These are phyloP conservation scores for Nidularia sp. DNA, from an alignment of 768 basidiomycete species.

Conservation along the genomic window DNA sequence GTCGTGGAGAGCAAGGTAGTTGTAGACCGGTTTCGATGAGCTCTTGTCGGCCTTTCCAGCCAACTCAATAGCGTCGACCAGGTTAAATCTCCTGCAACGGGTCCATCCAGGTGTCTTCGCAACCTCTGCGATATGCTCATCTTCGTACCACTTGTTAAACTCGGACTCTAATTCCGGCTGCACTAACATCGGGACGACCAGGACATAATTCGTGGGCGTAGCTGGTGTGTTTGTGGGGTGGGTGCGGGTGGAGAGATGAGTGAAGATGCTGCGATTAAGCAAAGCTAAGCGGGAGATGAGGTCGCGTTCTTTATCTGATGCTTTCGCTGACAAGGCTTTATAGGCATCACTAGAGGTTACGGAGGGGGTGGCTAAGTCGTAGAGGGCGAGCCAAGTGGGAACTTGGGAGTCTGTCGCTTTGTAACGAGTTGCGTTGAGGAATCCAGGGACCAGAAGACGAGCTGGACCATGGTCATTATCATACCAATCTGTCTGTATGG, in stretches of 20 bases:
- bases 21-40: slow-evolving; percentile 10
- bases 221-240: slow-evolving; percentile 7
- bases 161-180: slow-evolving; percentile 19
- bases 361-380: slow-evolving; percentile 21
- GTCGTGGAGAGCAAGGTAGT: slow-evolving; percentile 30
- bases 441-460: slow-evolving; percentile 23
- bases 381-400: slow-evolving; percentile 21
- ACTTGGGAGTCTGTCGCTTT: slow-evolving; percentile 21
- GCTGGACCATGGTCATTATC: slow-evolving; percentile 28
- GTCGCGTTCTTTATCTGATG: slow-evolving; percentile 20
- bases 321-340: slow-evolving; percentile 15
- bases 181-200: slow-evolving; percentile 15
- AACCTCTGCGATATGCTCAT: slow-evolving; percentile 25
- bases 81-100: slow-evolving; percentile 22
- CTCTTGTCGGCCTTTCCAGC: slow-evolving; percentile 4
- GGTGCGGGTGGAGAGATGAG: slow-evolving; percentile 11
- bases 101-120: slow-evolving; percentile 24
- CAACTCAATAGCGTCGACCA: slow-evolving; percentile 14
- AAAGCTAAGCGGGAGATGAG: slow-evolving; percentile 15
- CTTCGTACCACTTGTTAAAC: slow-evolving; percentile 31
- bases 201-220: slow-evolving; percentile 16
- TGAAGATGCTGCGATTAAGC: slow-evolving; percentile 21
- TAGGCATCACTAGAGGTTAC: slow-evolving; percentile 17
- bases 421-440: slow-evolving; percentile 24
- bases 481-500: slow-evolving; percentile 24